A percentile compares a stretch with the other conserved stretches of the same genome.
Conservation (phyloP, 2,329 filamentous ascomycete genomes). For the Xylaria sp. region DNA sequence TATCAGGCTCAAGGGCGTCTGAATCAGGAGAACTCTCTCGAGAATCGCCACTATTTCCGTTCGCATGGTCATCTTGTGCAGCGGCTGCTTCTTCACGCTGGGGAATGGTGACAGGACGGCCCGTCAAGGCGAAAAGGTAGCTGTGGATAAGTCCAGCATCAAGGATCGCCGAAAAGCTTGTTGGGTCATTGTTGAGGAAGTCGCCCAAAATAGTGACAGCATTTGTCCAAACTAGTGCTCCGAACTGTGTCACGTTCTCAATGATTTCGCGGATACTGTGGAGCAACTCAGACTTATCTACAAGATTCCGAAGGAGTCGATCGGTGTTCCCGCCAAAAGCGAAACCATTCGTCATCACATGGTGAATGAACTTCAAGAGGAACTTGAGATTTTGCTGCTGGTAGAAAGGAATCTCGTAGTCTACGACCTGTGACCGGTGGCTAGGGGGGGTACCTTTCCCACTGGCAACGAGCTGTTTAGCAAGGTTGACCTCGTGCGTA, state of each 20-base stretch:
- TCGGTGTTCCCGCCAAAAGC: constrained; percentile 83
- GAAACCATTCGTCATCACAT: constrained; percentile 86
- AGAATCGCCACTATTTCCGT: constrained; percentile 52
- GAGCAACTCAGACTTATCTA: constrained; percentile 89
- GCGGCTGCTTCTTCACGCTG: constrained; percentile 49
- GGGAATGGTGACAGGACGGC: constrained; percentile 57
- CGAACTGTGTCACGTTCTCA: constrained; percentile 81
- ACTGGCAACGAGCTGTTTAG: constrained; percentile 72
- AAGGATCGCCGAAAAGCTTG: constrained; percentile 94
- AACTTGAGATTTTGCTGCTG: constrained; percentile 94
- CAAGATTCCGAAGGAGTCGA: constrained; percentile 88
- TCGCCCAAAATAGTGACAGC: constrained; percentile 91
- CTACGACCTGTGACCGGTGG: constrained; percentile 83
- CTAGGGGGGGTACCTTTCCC: constrained; percentile 76
- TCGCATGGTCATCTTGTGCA: constrained; percentile 48
- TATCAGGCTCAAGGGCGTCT: constrained; percentile 53
- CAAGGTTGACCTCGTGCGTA: constrained; percentile 78
- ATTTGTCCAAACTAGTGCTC: constrained; percentile 95
- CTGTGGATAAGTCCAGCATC: constrained; percentile 91
- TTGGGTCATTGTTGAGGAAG: constrained; percentile 99
- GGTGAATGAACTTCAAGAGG: constrained; percentile 94
- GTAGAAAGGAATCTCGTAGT: constrained; percentile 93
- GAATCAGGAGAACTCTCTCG: constrained; percentile 55
- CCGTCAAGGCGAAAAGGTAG: constrained; percentile 84
- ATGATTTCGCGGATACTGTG: constrained; percentile 83